These are phyloP conservation scores for Nakaseomyces uthaithaninus DNA, from an alignment of 1,139 yeast species.

Conservation along the genomic window DNA sequence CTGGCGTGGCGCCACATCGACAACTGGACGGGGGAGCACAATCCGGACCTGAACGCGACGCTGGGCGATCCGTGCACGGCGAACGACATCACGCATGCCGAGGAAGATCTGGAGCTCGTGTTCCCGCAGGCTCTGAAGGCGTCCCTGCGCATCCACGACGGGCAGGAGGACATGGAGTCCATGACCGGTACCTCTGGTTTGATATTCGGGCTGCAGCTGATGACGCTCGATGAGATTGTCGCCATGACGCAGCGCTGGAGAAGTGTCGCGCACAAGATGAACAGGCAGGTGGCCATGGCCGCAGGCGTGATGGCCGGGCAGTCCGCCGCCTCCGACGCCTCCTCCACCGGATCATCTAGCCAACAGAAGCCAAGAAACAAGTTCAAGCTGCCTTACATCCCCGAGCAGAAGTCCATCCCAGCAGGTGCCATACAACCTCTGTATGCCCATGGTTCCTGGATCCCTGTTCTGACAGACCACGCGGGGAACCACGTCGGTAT, in stretches of 20 bases:
- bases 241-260: conserved; percentile 63
- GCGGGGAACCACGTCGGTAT: conserved; percentile 87
- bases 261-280: conserved; percentile 46
- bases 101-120: conserved; percentile 49
- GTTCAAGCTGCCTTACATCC: conserved; percentile 36
- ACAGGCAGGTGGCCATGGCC: conserved; percentile 21
- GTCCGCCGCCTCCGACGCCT: conserved; percentile 7
- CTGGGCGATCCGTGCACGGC: conserved; percentile 57
- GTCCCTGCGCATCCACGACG: conserved; percentile 57
- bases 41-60: conserved; percentile 49
- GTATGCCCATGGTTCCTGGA: conserved; percentile 85
- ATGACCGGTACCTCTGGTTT: conserved; percentile 51
- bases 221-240: conserved; percentile 58
- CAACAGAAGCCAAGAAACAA: conserved; percentile 17
- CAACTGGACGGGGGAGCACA: conserved; percentile 48
- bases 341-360: conserved; percentile 7
- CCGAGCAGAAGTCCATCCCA: conserved; percentile 68
- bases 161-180: conserved; percentile 48
- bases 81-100: conserved; percentile 55
- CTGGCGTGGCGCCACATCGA: conserved; percentile 67
- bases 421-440: conserved; percentile 59
- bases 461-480: conserved; percentile 79
- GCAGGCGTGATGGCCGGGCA: conserved; percentile 7
- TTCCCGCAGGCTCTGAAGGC: conserved; percentile 57
- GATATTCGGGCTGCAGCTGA: conserved; percentile 53